These are phyloP conservation scores for Aureobasidium musti DNA, from an alignment of 2,329 filamentous ascomycete species.

Conservation along the genomic window DNA sequence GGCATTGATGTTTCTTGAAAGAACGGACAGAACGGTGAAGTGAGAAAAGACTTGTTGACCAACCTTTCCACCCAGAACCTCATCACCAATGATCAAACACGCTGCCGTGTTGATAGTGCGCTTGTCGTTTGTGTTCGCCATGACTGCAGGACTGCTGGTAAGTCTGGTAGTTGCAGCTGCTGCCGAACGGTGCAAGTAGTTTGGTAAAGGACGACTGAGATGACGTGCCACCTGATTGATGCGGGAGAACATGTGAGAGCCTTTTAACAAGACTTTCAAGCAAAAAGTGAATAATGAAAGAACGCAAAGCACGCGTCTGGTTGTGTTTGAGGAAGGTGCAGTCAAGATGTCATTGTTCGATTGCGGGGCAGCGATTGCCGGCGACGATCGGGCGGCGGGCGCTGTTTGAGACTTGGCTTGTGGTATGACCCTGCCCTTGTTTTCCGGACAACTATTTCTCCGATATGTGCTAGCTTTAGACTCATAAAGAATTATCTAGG, in stretches of 20 bases:
- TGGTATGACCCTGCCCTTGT: not conserved
- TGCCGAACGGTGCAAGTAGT: slow-evolving; percentile 55
- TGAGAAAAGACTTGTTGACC: slow-evolving; percentile 33
- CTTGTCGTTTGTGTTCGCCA: slow-evolving; percentile 59
- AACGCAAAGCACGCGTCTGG: slow-evolving; percentile 5
- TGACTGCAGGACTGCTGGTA: slow-evolving; percentile 32
- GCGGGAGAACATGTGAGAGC: slow-evolving; percentile 68
- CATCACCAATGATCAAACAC: slow-evolving; percentile 95
- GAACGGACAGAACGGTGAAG: too few relatives aligned
- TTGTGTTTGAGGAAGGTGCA: not conserved
- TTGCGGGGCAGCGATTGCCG: slow-evolving; percentile 25
- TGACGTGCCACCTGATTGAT: slow-evolving; percentile 73
- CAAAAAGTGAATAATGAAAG: not conserved
- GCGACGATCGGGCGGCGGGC: slow-evolving; percentile 1
- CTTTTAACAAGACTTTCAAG: slow-evolving; percentile 4
- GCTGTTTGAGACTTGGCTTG: not conserved
- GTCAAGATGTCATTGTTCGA: slow-evolving; percentile 28
- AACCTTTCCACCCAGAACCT: slow-evolving; percentile 93
- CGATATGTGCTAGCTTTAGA: not conserved
- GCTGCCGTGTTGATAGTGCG: slow-evolving; percentile 83
- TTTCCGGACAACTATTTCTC: not conserved
- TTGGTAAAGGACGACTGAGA: slow-evolving; percentile 63
- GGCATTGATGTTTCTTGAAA: not conserved
- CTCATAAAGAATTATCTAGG: too few relatives aligned
- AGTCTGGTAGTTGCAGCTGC: slow-evolving; percentile 38